phyloP scores from a whole-genome alignment of 352 stramenopile species.

The Phytophthora citricola region DNA sequence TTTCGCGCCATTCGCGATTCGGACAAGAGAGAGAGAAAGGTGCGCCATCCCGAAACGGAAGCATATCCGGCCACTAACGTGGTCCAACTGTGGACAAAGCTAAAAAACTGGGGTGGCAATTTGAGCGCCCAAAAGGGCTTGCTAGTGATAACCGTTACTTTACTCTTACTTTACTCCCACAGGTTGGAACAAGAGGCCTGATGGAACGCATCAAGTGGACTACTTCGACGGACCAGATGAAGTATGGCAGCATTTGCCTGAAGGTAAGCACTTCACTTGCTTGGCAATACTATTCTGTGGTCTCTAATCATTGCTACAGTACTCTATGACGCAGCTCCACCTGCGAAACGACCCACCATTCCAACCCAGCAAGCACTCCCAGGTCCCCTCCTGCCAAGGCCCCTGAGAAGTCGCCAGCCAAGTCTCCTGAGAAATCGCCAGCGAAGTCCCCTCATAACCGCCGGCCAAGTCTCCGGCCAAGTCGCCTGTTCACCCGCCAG shows the following conservation, averaged over 20 bases:
- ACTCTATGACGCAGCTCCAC: background rate
- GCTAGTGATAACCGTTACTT: conserved; percentile 6
- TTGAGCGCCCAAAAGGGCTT: conserved; percentile 3
- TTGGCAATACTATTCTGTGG: background rate
- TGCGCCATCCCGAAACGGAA: conserved; percentile 2
- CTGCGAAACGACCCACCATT: background rate
- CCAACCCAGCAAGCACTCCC: background rate
- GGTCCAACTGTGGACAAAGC: background rate
- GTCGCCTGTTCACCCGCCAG: background rate
- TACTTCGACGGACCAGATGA: conserved; percentile 14
- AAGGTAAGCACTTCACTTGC: background rate
- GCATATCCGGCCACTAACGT: conserved; percentile 2
- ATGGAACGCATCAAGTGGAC: conserved; percentile 3
- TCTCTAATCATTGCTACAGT: background rate
- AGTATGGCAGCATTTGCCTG: conserved; percentile 2
- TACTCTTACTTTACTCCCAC: conserved; percentile 7
- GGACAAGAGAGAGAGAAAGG: background rate
- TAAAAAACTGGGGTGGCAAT: conserved; percentile 4
- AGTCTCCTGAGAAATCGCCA: background rate
- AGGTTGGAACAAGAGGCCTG: conserved; percentile 5
- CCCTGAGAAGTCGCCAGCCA: background rate
- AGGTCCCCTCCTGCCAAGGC: background rate
- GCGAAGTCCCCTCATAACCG: background rate
- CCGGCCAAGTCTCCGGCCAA: background rate
- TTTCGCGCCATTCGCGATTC: conserved; percentile 7